Conservation (phyloP, 2,329 filamentous ascomycete genomes). For the Xylariaceae sp. region DNA sequence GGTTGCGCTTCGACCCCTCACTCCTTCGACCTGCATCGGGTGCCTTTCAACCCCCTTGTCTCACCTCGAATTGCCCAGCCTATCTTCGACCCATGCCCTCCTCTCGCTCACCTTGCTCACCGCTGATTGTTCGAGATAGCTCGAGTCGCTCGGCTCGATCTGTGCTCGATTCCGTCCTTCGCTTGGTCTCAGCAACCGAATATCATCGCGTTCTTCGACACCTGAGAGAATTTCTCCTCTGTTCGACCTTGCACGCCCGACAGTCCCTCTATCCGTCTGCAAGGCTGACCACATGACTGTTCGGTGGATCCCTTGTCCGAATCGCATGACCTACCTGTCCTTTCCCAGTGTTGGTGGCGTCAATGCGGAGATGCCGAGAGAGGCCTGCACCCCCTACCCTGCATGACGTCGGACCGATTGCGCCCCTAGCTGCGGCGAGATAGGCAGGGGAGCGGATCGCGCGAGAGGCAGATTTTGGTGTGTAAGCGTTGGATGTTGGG, state of each 20-base stretch:
- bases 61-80: neutral
- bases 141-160: neutral
- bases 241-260: too few relatives aligned
- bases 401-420: neutral
- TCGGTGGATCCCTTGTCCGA: too few relatives aligned
- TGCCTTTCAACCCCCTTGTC: neutral
- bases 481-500: neutral
- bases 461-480: neutral
- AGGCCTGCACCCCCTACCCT: neutral
- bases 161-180: neutral
- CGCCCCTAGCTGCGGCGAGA: neutral
- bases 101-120: neutral
- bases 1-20: neutral
- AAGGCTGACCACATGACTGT: too few relatives aligned
- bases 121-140: neutral
- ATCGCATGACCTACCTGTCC: too few relatives aligned
- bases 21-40: neutral
- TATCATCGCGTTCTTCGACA: neutral
- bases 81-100: neutral
- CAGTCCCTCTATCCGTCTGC: too few relatives aligned
- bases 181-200: neutral
- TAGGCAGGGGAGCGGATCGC: neutral
- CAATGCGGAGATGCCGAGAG: neutral
- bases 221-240: neutral
- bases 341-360: neutral